phyloP scores from a whole-genome alignment of 495 filamentous ascomycete genomes.

The Oleoguttula mirabilis region DNA sequence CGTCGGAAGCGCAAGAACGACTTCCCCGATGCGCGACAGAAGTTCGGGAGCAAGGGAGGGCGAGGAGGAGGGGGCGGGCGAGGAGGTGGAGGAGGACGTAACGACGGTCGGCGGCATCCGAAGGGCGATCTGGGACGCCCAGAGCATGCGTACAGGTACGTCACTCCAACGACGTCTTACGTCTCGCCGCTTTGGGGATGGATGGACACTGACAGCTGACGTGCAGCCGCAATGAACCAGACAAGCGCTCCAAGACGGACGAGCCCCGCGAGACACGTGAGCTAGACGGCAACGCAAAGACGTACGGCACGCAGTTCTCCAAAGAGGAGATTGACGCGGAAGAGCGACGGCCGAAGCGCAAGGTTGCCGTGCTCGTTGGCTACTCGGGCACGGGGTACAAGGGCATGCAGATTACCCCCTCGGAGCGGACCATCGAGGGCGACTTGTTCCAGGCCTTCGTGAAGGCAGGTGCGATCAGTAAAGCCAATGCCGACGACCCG shows the following conservation, averaged over 20 bases:
- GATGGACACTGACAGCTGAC: constrained; percentile 35
- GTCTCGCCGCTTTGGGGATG: too few species aligned
- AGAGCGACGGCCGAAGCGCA: constrained; percentile 78
- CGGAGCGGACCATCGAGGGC: constrained; percentile 88
- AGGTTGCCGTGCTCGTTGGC: constrained; percentile 87
- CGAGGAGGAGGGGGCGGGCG: too few species aligned
- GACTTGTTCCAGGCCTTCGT: constrained; percentile 89
- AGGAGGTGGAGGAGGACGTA: constrained; percentile 11
- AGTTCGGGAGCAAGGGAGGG: constrained; percentile 1
- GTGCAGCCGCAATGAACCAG: constrained; percentile 43
- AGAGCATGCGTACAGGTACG: constrained; percentile 54
- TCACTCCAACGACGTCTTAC: too few species aligned
- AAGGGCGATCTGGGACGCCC: constrained; percentile 54
- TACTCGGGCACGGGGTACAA: constrained; percentile 96
- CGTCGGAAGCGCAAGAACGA: constrained; percentile 13
- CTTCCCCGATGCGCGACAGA: constrained; percentile 1
- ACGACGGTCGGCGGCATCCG: constrained; percentile 36
- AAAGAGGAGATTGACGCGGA: constrained; percentile 75
- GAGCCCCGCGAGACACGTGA: constrained; percentile 39
- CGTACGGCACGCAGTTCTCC: constrained; percentile 48
- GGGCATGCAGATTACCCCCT: constrained; percentile 71
- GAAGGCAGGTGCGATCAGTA: constrained; percentile 81
- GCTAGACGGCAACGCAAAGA: constrained; percentile 27
- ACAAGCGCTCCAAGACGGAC: constrained; percentile 48
- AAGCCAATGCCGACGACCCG: constrained; percentile 89